These are phyloP conservation scores for Colletotrichum sp. DNA, from an alignment of 2,329 filamentous ascomycete species.

Conservation along the genomic window DNA sequence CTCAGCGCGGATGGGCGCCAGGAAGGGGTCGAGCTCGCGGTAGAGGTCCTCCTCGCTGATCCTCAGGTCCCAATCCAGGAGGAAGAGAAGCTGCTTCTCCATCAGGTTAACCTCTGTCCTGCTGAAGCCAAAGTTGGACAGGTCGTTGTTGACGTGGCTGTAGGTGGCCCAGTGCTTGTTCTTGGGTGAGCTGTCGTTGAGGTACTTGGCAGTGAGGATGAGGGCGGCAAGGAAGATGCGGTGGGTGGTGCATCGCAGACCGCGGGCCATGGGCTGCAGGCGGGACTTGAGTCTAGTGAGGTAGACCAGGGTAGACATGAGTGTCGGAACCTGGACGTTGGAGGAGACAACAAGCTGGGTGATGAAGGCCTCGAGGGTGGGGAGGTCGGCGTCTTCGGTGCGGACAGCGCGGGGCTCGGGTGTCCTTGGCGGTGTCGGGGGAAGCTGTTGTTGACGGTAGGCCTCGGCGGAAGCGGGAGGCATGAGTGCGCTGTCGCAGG, in stretches of 20 bases:
- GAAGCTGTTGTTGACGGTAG: conserved; percentile 37
- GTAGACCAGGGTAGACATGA: conserved; percentile 97
- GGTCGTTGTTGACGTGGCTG: conserved; percentile 73
- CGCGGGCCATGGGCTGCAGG: conserved; percentile 92
- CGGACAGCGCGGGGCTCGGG: conserved; percentile 49
- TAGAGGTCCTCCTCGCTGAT: conserved; percentile 88
- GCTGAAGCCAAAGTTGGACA: conserved; percentile 83
- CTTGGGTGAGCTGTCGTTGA: conserved; percentile 98
- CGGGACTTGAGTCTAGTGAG: conserved; percentile 82
- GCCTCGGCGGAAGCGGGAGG: conserved; percentile 43
- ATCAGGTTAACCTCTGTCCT: conserved; percentile 97
- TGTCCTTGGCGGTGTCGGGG: conserved; percentile 57
- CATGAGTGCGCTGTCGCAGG: conserved; percentile 72
- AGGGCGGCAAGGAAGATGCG: conserved; percentile 93
- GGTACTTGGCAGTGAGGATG: conserved; percentile 91
- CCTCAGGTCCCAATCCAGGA: conserved; percentile 92
- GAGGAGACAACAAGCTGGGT: conserved; percentile 87
- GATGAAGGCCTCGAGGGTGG: conserved; percentile 90
- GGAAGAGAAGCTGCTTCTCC: conserved; percentile 97
- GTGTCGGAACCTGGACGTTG: conserved; percentile 94
- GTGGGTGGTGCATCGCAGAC: conserved; percentile 94
- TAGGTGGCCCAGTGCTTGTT: conserved; percentile 99
- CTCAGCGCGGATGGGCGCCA: conserved; percentile 78
- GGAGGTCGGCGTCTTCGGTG: conserved; percentile 63
- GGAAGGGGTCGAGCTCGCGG: conserved; percentile 84